A percentile compares a stretch with the other conserved stretches of the same genome.
phyloP scores from a whole-genome alignment of 2,329 filamentous ascomycete species.

The Elsinoe arachidis region DNA sequence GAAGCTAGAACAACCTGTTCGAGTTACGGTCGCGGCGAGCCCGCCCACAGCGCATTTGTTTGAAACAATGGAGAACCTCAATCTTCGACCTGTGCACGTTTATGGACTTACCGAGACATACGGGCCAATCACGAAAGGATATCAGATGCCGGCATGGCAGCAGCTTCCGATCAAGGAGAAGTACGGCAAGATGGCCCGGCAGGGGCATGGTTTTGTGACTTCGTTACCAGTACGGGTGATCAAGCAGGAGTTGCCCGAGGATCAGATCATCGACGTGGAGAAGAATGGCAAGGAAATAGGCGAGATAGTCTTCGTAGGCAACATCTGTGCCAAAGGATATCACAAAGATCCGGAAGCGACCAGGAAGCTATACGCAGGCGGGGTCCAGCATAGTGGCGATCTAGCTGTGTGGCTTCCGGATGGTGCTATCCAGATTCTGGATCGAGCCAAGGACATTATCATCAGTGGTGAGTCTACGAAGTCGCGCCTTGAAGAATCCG shows the following conservation, averaged over 20 bases:
- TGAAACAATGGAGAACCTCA: constrained; percentile 80
- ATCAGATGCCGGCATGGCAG: constrained; percentile 81
- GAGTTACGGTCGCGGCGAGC: constrained; percentile 85
- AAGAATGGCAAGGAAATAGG: constrained; percentile 68
- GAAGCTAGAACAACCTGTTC: constrained; percentile 56
- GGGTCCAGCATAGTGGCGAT: constrained; percentile 81
- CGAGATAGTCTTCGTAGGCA: constrained; percentile 79
- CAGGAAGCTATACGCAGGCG: constrained; percentile 75
- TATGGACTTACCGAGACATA: constrained; percentile 88
- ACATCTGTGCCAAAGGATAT: constrained; percentile 87
- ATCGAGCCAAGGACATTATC: constrained; percentile 95
- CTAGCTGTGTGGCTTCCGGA: constrained; percentile 89
- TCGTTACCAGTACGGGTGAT: constrained; percentile 74
- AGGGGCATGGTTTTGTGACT: constrained; percentile 85
- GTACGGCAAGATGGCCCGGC: constrained; percentile 83
- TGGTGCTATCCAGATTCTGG: constrained; percentile 82
- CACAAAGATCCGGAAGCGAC: constrained; percentile 85
- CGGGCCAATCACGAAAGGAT: constrained; percentile 90
- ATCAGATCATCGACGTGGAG: constrained; percentile 56
- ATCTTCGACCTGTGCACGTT: constrained; percentile 83
- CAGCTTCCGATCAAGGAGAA: constrained; percentile 62
- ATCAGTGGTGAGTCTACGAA: constrained; percentile 61
- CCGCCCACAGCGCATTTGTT: constrained; percentile 87
- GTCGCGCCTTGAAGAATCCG: constrained; percentile 8
- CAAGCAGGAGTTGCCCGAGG: constrained; percentile 61